phyloP scores from a whole-genome alignment of 2,329 filamentous ascomycete species.

The Colletotrichum lindemuthianum region DNA sequence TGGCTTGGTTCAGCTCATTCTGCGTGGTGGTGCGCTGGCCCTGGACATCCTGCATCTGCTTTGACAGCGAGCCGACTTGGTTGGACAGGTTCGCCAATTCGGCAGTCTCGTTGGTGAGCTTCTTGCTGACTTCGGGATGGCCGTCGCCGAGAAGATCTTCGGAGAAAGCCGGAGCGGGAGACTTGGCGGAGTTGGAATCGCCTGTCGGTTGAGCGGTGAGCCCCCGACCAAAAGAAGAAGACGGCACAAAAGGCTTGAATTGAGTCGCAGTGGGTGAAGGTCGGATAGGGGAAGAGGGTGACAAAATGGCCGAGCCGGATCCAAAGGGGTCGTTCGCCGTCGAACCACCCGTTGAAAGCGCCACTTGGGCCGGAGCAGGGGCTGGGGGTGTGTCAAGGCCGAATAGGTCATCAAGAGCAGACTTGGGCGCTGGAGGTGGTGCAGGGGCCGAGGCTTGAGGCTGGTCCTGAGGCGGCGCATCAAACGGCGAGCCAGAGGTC shows the following conservation, averaged over 20 bases:
- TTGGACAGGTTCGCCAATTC: slow-evolving; percentile 97
- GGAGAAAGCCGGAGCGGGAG: slow-evolving; percentile 57
- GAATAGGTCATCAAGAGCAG: slow-evolving; percentile 93
- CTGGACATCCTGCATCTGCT: slow-evolving; percentile 94
- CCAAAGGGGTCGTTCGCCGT: slow-evolving; percentile 71
- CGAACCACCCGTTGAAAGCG: slow-evolving; percentile 80
- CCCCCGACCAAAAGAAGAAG: slow-evolving; percentile 89
- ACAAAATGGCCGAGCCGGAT: slow-evolving; percentile 56
- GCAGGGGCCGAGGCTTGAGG: slow-evolving; percentile 42
- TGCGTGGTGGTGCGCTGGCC: slow-evolving; percentile 82
- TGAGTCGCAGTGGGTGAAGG: slow-evolving; percentile 58
- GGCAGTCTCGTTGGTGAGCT: slow-evolving; percentile 86
- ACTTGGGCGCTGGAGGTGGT: slow-evolving; percentile 68
- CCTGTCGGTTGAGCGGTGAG: slow-evolving; percentile 83
- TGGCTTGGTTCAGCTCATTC: slow-evolving; percentile 82
- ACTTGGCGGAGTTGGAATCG: slow-evolving; percentile 57
- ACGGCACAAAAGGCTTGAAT: slow-evolving; percentile 93
- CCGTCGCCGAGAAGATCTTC: slow-evolving; percentile 93
- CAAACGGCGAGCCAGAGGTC: slow-evolving; percentile 64
- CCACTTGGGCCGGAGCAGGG: slow-evolving; percentile 63
- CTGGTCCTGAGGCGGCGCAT: slow-evolving; percentile 49
- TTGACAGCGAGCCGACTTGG: slow-evolving; percentile 89
- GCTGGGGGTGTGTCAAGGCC: slow-evolving; percentile 74
- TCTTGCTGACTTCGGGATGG: slow-evolving; percentile 88
- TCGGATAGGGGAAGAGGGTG: slow-evolving; percentile 65